These are phyloP conservation scores for Suillus americanus DNA, from an alignment of 768 basidiomycete genomes.

Conservation along the genomic window DNA sequence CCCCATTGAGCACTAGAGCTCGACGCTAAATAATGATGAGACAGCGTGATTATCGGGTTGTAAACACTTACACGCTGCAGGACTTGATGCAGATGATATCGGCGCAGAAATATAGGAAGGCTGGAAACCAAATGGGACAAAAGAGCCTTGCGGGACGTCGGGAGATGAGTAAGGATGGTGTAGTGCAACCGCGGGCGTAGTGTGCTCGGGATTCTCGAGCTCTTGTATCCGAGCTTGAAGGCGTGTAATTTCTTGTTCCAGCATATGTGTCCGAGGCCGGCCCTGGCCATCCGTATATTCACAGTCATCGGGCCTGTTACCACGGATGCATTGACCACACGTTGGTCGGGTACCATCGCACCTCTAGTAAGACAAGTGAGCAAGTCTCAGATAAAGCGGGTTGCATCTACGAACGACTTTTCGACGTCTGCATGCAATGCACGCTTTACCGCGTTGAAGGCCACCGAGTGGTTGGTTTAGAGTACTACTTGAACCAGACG, in stretches of 20 bases:
- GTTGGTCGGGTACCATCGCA: conserved; percentile 66
- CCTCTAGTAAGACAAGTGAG: conserved; percentile 40
- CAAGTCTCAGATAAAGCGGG: too few relatives aligned
- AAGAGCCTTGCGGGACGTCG: neutral
- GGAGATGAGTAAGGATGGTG: conserved; percentile 46
- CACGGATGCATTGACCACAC: conserved; percentile 61
- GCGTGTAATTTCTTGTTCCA: conserved; percentile 59
- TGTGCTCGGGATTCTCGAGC: conserved; percentile 51
- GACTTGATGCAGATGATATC: conserved; percentile 10
- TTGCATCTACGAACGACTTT: conserved; percentile 41
- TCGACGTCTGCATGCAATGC: conserved; percentile 51
- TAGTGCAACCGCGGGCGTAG: conserved; percentile 47
- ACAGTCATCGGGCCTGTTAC: conserved; percentile 65
- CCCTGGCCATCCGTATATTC: conserved; percentile 68
- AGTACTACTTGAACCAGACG: neutral
- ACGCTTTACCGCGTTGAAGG: conserved; percentile 50
- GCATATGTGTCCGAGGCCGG: conserved; percentile 55
- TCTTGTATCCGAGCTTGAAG: conserved; percentile 58
- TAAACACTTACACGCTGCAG: conserved; percentile 4
- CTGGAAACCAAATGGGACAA: neutral
- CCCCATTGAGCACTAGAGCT: neutral
- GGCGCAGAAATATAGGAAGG: neutral
- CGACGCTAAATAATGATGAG: conserved; percentile 6
- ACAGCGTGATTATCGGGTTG: neutral
- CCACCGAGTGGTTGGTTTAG: conserved; percentile 17